These are phyloP conservation scores for Debaryomyces singareniensis DNA, from an alignment of 1,139 yeast species.

Conservation along the genomic window DNA sequence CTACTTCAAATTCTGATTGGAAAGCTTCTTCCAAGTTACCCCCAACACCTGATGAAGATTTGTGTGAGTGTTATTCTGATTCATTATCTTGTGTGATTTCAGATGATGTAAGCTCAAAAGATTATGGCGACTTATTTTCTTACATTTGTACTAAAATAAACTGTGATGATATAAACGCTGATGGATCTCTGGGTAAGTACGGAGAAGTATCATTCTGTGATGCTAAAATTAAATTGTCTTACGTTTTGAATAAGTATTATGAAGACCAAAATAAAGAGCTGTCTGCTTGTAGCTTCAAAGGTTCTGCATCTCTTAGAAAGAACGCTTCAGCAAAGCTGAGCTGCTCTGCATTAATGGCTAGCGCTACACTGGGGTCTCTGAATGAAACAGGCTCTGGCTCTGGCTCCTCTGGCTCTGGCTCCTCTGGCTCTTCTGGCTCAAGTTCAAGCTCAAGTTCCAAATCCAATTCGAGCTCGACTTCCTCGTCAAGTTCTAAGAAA, in stretches of 20 bases:
- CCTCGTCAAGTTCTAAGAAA: slow-evolving; percentile 8
- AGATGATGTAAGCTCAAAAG: slow-evolving; percentile 21
- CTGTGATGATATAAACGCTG: slow-evolving; percentile 31
- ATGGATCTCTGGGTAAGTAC: slow-evolving; percentile 33
- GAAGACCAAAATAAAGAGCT: slow-evolving; percentile 18
- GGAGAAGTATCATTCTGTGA: slow-evolving; percentile 38
- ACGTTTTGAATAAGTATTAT: slow-evolving; percentile 36
- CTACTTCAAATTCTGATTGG: slow-evolving; percentile 32
- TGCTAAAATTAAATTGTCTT: slow-evolving; percentile 34
- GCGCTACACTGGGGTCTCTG: slow-evolving; percentile 19
- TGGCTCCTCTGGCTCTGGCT: slow-evolving; percentile 17
- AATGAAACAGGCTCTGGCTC: slow-evolving; percentile 18
- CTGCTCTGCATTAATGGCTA: slow-evolving; percentile 23
- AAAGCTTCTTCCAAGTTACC: slow-evolving; percentile 34
- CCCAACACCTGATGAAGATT: slow-evolving; percentile 36
- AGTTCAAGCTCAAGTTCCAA: slow-evolving; percentile 16
- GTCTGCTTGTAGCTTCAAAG: slow-evolving; percentile 37
- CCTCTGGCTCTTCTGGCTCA: slow-evolving; percentile 18
- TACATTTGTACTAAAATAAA: slow-evolving; percentile 28
- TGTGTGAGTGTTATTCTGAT: slow-evolving; percentile 32
- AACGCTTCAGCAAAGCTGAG: slow-evolving; percentile 21
- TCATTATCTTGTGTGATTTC: slow-evolving; percentile 33
- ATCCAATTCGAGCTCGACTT: slow-evolving; percentile 18
- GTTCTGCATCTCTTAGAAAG: slow-evolving; percentile 30
- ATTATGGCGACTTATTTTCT: slow-evolving; percentile 30